phyloP scores from a whole-genome alignment of 139 green algal genomes.

The Chlorella vulgaris region DNA sequence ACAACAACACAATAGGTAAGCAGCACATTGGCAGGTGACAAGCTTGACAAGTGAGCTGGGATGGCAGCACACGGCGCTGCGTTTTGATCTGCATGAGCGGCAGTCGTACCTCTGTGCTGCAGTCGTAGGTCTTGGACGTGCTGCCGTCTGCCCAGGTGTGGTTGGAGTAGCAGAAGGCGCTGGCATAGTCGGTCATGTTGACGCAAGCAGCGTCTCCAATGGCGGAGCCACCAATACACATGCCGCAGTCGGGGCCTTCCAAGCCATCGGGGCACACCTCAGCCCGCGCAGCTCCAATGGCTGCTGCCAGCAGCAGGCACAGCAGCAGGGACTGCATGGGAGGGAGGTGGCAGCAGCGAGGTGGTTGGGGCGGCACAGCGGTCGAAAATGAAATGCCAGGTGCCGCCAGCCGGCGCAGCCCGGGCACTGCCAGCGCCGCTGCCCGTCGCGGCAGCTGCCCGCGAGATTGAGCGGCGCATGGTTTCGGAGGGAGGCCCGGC shows the following conservation, averaged over 20 bases:
- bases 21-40: background rate
- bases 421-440: too few species aligned
- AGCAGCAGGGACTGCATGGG: background rate
- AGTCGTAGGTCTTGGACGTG: background rate
- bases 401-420: background rate
- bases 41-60: too few species aligned
- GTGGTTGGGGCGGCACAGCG: background rate
- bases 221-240: background rate
- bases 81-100: too few species aligned
- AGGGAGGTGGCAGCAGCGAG: background rate
- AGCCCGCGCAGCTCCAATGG: background rate
- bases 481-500: too few species aligned
- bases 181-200: background rate
- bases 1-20: background rate
- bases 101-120: background rate
- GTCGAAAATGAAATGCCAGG: background rate
- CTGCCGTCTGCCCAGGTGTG: background rate
- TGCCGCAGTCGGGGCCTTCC: background rate
- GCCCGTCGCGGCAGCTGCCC: too few species aligned
- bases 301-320: background rate
- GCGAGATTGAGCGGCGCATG: too few species aligned
- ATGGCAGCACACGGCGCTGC: too few species aligned
- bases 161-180: constrained; percentile 16
- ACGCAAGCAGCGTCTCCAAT: constrained; percentile 20
- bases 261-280: constrained; percentile 3